Percentiles rank a stretch among this genome's conserved stretches.
phyloP scores from a whole-genome alignment of 169 alveolate species.

The Plasmodium sp. region DNA sequence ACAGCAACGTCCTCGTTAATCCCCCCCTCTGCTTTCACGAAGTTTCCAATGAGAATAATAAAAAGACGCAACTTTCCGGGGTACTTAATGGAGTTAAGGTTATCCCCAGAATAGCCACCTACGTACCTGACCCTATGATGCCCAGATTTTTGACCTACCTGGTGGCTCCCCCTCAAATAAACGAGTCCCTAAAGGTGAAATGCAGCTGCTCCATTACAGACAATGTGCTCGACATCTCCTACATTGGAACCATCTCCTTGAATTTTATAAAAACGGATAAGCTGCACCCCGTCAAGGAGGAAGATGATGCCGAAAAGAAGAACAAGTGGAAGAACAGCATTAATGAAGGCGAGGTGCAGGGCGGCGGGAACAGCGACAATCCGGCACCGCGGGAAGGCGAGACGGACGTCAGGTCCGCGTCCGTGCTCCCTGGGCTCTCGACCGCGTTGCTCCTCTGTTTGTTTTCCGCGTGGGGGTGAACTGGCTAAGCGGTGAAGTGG shows the following conservation, averaged over 20 bases:
- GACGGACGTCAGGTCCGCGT: background rate
- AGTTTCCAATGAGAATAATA: conserved; percentile 8
- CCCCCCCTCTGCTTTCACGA: conserved; percentile 13
- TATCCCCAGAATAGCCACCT: background rate
- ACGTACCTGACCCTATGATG: background rate
- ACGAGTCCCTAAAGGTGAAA: background rate
- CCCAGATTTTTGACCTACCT: background rate
- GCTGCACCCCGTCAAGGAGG: background rate
- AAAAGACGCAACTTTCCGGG: background rate
- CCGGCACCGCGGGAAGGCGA: too few relatives aligned
- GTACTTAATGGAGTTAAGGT: conserved; percentile 21
- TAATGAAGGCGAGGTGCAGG: background rate
- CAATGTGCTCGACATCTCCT: background rate
- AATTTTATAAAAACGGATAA: background rate
- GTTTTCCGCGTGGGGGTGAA: background rate
- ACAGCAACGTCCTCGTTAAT: background rate
- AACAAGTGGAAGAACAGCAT: background rate
- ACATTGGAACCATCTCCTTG: conserved; percentile 5
- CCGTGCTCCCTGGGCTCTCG: background rate
- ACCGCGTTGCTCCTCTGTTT: background rate
- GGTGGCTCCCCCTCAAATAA: background rate
- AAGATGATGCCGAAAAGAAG: background rate
- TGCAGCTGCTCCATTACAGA: conserved; percentile 12
- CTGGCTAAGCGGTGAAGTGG: background rate
- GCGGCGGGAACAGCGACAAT: background rate